These are phyloP conservation scores for Nectriaceae sp. DNA, from an alignment of 2,329 filamentous ascomycete genomes.

Conservation along the genomic window DNA sequence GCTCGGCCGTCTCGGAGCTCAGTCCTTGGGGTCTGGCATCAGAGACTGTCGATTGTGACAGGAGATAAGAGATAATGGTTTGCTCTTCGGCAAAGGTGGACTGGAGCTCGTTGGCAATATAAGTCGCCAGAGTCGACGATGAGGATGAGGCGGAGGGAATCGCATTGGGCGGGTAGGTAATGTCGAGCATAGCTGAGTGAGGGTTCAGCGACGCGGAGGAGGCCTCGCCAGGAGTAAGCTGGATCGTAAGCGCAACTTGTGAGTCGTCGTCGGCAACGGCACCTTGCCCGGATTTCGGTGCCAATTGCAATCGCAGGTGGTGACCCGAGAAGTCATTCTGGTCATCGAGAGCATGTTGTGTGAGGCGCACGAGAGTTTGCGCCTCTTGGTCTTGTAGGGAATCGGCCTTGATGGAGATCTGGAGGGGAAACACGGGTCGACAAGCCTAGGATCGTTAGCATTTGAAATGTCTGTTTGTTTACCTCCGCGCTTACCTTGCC, in stretches of 20 bases:
- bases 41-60: conserved; percentile 58
- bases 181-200: conserved; percentile 71
- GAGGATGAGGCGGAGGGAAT: conserved; percentile 67
- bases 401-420: conserved; percentile 74
- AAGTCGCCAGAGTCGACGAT: conserved; percentile 73
- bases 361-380: conserved; percentile 73
- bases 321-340: conserved; percentile 85
- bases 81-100: conserved; percentile 86
- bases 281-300: conserved; percentile 22
- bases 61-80: conserved; percentile 75
- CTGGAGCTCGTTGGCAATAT: conserved; percentile 76
- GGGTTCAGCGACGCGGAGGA: conserved; percentile 66
- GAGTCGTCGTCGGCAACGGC: conserved; percentile 41
- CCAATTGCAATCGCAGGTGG: conserved; percentile 62
- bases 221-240: conserved; percentile 65
- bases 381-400: conserved; percentile 67
- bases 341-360: conserved; percentile 83
- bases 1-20: conserved; percentile 54
- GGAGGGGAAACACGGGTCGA: conserved; percentile 82
- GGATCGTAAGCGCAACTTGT: conserved; percentile 67
- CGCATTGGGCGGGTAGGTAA: conserved; percentile 73
- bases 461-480: too few relatives aligned
- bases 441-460: conserved; percentile 64
- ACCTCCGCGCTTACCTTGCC: conserved; percentile 79
- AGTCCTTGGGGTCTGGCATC: conserved; percentile 48